Percentiles rank a stretch among this genome's conserved stretches.
Conservation (phyloP, 805 yeast species). For the Candida chauliodis region DNA sequence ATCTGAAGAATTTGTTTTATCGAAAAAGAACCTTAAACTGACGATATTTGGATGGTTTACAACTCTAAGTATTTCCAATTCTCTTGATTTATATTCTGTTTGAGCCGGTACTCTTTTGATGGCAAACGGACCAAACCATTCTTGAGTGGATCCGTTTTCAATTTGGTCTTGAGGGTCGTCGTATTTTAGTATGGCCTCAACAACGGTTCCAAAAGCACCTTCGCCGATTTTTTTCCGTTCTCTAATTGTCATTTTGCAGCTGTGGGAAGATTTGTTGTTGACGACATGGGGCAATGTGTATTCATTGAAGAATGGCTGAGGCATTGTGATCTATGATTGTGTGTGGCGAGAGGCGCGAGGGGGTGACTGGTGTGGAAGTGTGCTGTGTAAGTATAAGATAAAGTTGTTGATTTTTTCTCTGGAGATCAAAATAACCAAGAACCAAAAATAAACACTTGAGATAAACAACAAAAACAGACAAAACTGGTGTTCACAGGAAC, state of each 20-base stretch:
- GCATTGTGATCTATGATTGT: no score
- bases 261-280: constrained; percentile 50
- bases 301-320: constrained; percentile 20
- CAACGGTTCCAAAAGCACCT: constrained; percentile 85
- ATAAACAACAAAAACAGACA: neutral
- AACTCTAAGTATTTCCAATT: constrained; percentile 68
- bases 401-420: neutral
- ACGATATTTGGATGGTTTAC: constrained; percentile 82
- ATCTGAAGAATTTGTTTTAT: constrained; percentile 60
- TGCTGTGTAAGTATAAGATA: no score
- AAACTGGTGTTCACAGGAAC: neutral
- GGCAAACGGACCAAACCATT: constrained; percentile 79
- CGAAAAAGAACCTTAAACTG: constrained; percentile 64
- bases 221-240: constrained; percentile 77
- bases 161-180: constrained; percentile 15
- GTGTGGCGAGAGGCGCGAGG: no score
- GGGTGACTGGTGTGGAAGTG: no score
- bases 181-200: constrained; percentile 58
- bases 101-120: constrained; percentile 84
- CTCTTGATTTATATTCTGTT: constrained; percentile 81
- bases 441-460: no score
- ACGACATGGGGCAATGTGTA: constrained; percentile 47
- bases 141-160: constrained; percentile 6
- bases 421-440: neutral
- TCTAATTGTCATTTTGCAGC: constrained; percentile 61